Evolutionary conservation across 225 moss, liverwort and hornwort genomes (phyloP).

Genomic region (Anthoceros angustus): DNA sequence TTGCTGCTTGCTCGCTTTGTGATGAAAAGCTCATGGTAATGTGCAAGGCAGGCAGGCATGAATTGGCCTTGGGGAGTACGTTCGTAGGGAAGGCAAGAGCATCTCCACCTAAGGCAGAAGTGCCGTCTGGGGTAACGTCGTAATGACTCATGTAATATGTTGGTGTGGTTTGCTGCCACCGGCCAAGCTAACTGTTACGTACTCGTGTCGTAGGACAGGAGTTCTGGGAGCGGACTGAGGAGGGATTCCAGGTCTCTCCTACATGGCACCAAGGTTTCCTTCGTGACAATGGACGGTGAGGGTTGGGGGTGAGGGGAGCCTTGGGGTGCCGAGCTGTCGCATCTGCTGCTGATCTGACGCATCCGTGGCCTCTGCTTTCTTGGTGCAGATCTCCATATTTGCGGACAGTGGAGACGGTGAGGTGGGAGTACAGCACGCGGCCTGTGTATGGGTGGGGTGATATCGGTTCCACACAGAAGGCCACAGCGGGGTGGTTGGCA

Average conservation of each 20-base stretch:
- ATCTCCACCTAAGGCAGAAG: constrained; percentile 43
- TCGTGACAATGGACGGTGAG: constrained; percentile 63
- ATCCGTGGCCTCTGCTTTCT: background rate
- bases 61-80: constrained; percentile 66
- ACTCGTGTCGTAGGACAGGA: constrained; percentile 62
- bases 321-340: background rate
- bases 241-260: constrained; percentile 93
- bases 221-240: constrained; percentile 65
- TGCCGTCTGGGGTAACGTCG: constrained; percentile 44
- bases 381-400: constrained; percentile 45
- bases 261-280: constrained; percentile 91
- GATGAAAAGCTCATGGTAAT: background rate
- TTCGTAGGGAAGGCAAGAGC: constrained; percentile 37
- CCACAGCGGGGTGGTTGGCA: constrained; percentile 93
- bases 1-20: background rate
- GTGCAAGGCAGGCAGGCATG: constrained; percentile 36
- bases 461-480: constrained; percentile 35
- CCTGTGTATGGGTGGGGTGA: constrained; percentile 88
- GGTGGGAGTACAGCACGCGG: constrained; percentile 86
- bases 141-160: background rate
- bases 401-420: constrained; percentile 43
- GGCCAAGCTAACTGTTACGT: constrained; percentile 1
- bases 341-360: background rate
- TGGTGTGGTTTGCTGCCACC: background rate
- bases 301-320: background rate